Base-by-base conservation (phyloP, 371 early-diverging fungal species). In the Mycotypha africana region DNA sequence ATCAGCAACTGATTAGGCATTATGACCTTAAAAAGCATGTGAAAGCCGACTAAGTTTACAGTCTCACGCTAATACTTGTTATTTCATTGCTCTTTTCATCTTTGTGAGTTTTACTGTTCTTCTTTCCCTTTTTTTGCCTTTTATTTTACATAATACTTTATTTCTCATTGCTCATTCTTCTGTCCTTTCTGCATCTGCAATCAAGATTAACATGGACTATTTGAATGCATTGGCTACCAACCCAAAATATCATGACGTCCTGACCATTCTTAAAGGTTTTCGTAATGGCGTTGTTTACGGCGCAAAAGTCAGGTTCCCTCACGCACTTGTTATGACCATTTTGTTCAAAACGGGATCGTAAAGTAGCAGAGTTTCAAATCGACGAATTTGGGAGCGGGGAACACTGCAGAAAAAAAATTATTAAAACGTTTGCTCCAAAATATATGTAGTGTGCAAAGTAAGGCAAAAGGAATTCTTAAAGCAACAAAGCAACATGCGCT, bases 241-340 rank as follows among this genome's bases (percentile, higher is more conserved):
- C 56, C 90, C 91, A 4, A 69, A 73, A 46, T 78, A 86, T 62
- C 92, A 89, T 62, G 89, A 91, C 53, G 19, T 90, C 2, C 74
- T 97, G 30, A 67, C 91, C 25, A 84, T 97, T 43, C 65, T 96
- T 42, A 97, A 97, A 67, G 96, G 92, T 9, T 87, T 91, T 54
- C 85, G 98, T 40, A 97, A 94, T 65, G 98, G 98, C 51, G 78
- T 92, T 37, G 96, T 97, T 8, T 97, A 97, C 57, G 97, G 98
- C 33, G 86, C 95, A 30, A 95, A 96, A 66, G 86, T 97, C 39
- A 75, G 98, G 35, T 95, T 97, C 53, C 98, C 98, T 20, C 97
- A 97, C 67, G 98, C 98, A 10, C 69, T 97, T 1, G 96, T 97
- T 47, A 97, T 97, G 98, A 92, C 97, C 19, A 73, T 96, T 52